phyloP scores from a whole-genome alignment of 208 protist species.

The Strigomonas galati region DNA sequence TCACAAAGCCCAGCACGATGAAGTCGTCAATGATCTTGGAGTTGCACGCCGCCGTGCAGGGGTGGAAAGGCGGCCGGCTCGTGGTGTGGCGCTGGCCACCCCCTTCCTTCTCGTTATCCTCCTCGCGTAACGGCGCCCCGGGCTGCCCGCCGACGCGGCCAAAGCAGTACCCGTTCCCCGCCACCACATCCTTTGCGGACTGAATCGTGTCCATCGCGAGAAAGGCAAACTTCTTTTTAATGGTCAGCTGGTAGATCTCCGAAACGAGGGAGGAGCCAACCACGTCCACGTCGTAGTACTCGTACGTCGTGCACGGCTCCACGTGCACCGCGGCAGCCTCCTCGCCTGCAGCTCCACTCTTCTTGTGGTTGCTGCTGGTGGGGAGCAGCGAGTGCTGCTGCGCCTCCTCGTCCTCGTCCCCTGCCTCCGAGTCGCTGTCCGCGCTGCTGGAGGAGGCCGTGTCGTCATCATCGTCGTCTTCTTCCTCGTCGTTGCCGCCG shows the following conservation, averaged over 20 bases:
- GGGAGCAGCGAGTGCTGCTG: not conserved
- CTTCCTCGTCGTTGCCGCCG: not conserved
- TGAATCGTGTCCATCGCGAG: constrained; percentile 14
- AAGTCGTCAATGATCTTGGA: constrained; percentile 85
- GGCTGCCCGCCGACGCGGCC: constrained; percentile 19
- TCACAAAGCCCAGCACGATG: constrained; percentile 66
- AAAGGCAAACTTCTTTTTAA: constrained; percentile 34
- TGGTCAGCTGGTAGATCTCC: constrained; percentile 64
- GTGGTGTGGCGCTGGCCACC: not conserved
- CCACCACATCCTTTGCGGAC: constrained; percentile 14
- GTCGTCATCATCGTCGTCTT: not conserved
- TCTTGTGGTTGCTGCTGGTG: not conserved
- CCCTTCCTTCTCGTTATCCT: not conserved
- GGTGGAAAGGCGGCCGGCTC: constrained; percentile 28
- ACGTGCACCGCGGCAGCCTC: constrained; percentile 7
- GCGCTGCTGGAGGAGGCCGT: not conserved
- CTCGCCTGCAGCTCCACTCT: constrained; percentile 11
- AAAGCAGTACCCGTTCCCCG: constrained; percentile 60
- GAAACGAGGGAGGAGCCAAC: constrained; percentile 54
- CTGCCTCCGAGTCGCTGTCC: constrained; percentile 5
- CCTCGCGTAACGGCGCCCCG: not conserved
- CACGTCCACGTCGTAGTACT: constrained; percentile 75
- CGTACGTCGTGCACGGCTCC: constrained; percentile 24
- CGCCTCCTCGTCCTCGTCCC: constrained; percentile 8
- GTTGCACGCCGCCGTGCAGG: constrained; percentile 61